Evolutionary conservation across 2,329 filamentous ascomycete species (phyloP).

Genomic region (Penicillium sp.): DNA sequence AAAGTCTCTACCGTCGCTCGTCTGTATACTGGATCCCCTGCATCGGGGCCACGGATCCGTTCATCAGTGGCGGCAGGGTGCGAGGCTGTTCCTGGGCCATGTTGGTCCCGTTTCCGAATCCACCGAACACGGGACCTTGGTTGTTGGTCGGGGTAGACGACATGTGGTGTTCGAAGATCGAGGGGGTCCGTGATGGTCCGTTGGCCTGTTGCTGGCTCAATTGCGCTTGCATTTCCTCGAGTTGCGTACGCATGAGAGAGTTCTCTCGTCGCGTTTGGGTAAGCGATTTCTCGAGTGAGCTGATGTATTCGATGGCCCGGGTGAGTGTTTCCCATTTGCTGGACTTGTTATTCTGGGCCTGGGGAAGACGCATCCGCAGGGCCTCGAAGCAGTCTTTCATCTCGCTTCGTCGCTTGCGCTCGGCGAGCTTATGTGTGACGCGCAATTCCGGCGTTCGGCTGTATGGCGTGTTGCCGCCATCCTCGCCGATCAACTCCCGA

Average conservation of each 20-base stretch:
- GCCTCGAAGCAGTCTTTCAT: slow-evolving; percentile 54
- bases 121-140: slow-evolving; percentile 31
- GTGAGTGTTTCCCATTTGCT: slow-evolving; percentile 54
- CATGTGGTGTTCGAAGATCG: slow-evolving; percentile 40
- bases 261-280: slow-evolving; percentile 40
- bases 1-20: slow-evolving; percentile 39
- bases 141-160: slow-evolving; percentile 34
- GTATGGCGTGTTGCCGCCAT: slow-evolving; percentile 47
- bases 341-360: slow-evolving; percentile 50
- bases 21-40: slow-evolving; percentile 53
- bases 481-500: slow-evolving; percentile 48
- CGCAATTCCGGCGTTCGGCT: slow-evolving; percentile 51
- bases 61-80: slow-evolving; percentile 49
- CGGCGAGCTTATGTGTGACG: slow-evolving; percentile 51
- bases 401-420: slow-evolving; percentile 52
- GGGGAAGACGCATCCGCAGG: slow-evolving; percentile 45
- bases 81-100: slow-evolving; percentile 44
- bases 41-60: slow-evolving; percentile 46
- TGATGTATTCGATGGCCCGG: slow-evolving; percentile 50
- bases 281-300: slow-evolving; percentile 43
- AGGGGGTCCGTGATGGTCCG: slow-evolving; percentile 29
- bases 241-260: slow-evolving; percentile 34
- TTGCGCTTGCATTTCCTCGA: slow-evolving; percentile 42
- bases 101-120: slow-evolving; percentile 27
- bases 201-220: slow-evolving; percentile 38